Percentiles rank a stretch among this genome's conserved stretches.
Conservation (phyloP, 495 filamentous ascomycete species). For the Trichocladium antarcticum region DNA sequence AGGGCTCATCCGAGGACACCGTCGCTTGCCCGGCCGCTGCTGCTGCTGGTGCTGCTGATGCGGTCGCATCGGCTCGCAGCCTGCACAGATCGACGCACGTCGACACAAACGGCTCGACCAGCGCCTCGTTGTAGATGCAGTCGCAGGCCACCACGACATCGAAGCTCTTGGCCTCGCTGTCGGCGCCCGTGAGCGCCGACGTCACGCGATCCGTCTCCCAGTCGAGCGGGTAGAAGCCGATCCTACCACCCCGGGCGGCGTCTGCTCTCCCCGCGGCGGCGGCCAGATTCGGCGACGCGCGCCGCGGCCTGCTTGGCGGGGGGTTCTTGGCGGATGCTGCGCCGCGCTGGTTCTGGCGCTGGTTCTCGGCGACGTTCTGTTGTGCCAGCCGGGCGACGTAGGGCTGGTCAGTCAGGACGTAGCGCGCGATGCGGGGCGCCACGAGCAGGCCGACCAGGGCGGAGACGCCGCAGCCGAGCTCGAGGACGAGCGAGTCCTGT, state of each 20-base stretch:
- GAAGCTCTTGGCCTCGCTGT: constrained; percentile 26
- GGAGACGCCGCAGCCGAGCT: constrained; percentile 82
- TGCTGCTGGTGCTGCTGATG: too few relatives aligned
- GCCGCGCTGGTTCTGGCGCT: not conserved
- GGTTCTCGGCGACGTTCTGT: constrained; percentile 63
- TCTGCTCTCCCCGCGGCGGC: not conserved
- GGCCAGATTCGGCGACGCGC: not conserved
- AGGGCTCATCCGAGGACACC: constrained; percentile 2
- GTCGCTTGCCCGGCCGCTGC: not conserved
- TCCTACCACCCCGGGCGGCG: constrained; percentile 1
- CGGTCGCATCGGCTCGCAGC: constrained; percentile 42
- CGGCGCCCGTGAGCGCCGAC: constrained; percentile 25
- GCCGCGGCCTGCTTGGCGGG: not conserved
- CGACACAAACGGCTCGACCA: constrained; percentile 71
- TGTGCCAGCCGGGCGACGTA: constrained; percentile 67
- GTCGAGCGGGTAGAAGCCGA: constrained; percentile 49
- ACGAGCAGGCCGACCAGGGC: constrained; percentile 59
- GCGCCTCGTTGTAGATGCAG: constrained; percentile 79
- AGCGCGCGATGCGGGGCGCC: constrained; percentile 48
- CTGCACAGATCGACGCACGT: constrained; percentile 71
- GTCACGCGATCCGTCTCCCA: constrained; percentile 53
- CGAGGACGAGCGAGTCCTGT: constrained; percentile 50
- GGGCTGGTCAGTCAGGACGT: constrained; percentile 77
- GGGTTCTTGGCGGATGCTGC: not conserved
- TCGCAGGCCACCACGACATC: constrained; percentile 71